Evolutionary conservation across 345 rosid species (phyloP).

Genomic region (Eucalyptus microcorys): DNA sequence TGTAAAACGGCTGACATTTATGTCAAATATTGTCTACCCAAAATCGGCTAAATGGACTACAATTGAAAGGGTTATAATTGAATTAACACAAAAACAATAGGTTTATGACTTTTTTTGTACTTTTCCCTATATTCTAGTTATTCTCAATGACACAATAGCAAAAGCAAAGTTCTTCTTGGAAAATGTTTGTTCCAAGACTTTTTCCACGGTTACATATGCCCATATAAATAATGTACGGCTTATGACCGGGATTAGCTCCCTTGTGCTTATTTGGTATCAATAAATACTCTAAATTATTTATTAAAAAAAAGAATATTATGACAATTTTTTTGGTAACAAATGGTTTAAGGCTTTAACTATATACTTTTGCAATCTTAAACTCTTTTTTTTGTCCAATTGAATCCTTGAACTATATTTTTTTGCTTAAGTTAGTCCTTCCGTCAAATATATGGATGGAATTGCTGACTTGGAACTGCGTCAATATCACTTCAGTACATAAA

Average conservation of each 20-base stretch:
- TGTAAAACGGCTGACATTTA: fast-evolving
- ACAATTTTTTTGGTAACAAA: too few relatives aligned
- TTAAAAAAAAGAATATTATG: too few relatives aligned
- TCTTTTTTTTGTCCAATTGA: neutral
- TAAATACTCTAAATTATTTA: too few relatives aligned
- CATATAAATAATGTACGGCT: too few relatives aligned
- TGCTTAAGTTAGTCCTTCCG: neutral
- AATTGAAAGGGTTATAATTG: too few relatives aligned
- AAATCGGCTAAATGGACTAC: too few relatives aligned
- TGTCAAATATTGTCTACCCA: too few relatives aligned
- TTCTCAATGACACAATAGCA: neutral
- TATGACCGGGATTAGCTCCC: too few relatives aligned
- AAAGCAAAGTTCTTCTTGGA: neutral
- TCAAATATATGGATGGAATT: neutral
- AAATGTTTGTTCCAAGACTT: neutral
- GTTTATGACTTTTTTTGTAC: too few relatives aligned
- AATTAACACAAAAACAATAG: too few relatives aligned
- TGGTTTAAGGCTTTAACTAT: neutral
- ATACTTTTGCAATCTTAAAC: too few relatives aligned
- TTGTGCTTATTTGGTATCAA: too few relatives aligned
- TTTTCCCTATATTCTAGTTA: neutral
- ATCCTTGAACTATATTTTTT: neutral
- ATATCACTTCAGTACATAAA: neutral
- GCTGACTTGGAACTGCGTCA: neutral
- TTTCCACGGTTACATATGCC: neutral